A percentile compares a stretch with the other conserved stretches of the same genome.
These are phyloP conservation scores for Penstemon barbatus DNA, from an alignment of 257 asterid species.

Conservation along the genomic window DNA sequence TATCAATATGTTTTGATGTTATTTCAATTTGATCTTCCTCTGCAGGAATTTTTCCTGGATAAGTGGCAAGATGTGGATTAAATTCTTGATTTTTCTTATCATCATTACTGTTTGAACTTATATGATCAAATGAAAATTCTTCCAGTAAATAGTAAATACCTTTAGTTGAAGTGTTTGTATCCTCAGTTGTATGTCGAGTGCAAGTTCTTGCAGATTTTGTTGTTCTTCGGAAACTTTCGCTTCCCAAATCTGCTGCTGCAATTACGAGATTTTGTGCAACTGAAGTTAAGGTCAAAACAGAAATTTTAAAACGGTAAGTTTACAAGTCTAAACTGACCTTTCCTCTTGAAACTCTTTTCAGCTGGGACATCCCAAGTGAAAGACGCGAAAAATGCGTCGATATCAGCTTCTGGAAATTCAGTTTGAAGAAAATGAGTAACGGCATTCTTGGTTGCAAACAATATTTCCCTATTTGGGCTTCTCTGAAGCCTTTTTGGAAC, in stretches of 20 bases:
- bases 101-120: neutral
- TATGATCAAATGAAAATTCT: neutral
- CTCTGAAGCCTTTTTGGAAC: slow-evolving; percentile 42
- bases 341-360: neutral
- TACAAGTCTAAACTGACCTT: slow-evolving; percentile 33
- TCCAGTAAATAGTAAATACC: neutral
- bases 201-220: slow-evolving; percentile 16
- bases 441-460: slow-evolving; percentile 35
- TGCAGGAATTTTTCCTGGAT: neutral
- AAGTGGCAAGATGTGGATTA: neutral
- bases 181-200: neutral
- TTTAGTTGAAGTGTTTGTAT: neutral
- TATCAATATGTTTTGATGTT: slow-evolving; percentile 36
- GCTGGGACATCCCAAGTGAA: slow-evolving; percentile 48
- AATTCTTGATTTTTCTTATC: neutral
- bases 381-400: slow-evolving; percentile 34
- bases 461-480: slow-evolving; percentile 31
- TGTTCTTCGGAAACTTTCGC: slow-evolving; percentile 1
- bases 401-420: slow-evolving; percentile 38
- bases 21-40: slow-evolving; percentile 20
- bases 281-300: neutral
- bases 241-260: neutral
- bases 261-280: too few relatives aligned
- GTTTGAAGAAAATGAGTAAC: slow-evolving; percentile 26
- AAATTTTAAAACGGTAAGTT: neutral